A percentile compares a stretch with the other conserved stretches of the same genome.
Evolutionary conservation across 2,329 filamentous ascomycete species (phyloP).

Genomic region (Pseudogymnoascus sp.): DNA sequence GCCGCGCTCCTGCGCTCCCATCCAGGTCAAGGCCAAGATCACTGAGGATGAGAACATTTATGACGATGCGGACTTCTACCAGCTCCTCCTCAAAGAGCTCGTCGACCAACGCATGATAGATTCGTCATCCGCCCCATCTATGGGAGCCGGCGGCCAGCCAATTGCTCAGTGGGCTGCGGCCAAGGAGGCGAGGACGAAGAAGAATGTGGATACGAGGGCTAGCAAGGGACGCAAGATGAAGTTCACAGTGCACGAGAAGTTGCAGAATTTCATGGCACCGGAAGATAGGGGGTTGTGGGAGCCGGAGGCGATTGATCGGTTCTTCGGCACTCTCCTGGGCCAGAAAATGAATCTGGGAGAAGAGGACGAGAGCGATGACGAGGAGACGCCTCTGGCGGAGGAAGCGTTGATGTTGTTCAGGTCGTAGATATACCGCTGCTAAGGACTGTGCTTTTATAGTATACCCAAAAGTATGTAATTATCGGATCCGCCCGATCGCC

Average conservation of each 20-base stretch:
- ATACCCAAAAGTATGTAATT: not conserved
- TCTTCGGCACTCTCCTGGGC: constrained; percentile 69
- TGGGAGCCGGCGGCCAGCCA: constrained; percentile 37
- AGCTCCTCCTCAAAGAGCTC: constrained; percentile 83
- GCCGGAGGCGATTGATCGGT: constrained; percentile 64
- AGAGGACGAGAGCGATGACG: constrained; percentile 42
- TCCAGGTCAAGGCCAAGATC: constrained; percentile 52
- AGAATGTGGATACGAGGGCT: constrained; percentile 83
- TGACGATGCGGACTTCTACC: constrained; percentile 93
- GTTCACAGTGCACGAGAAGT: constrained; percentile 91
- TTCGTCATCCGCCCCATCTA: constrained; percentile 38
- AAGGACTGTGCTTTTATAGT: not conserved
- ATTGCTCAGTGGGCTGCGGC: constrained; percentile 58
- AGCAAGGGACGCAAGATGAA: constrained; percentile 92
- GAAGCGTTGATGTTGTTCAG: constrained; percentile 28
- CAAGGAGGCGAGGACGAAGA: constrained; percentile 71
- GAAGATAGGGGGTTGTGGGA: constrained; percentile 79
- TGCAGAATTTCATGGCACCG: constrained; percentile 96
- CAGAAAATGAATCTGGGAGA: constrained; percentile 60
- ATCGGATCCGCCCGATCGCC: not conserved
- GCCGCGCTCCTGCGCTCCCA: constrained; percentile 68
- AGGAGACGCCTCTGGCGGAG: constrained; percentile 33
- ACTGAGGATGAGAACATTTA: constrained; percentile 60
- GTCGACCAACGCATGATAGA: constrained; percentile 80
- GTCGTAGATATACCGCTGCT: constrained; percentile 15